Conservation (phyloP, 2,329 filamentous ascomycete species). For the Aspergillus transmontanensis region DNA sequence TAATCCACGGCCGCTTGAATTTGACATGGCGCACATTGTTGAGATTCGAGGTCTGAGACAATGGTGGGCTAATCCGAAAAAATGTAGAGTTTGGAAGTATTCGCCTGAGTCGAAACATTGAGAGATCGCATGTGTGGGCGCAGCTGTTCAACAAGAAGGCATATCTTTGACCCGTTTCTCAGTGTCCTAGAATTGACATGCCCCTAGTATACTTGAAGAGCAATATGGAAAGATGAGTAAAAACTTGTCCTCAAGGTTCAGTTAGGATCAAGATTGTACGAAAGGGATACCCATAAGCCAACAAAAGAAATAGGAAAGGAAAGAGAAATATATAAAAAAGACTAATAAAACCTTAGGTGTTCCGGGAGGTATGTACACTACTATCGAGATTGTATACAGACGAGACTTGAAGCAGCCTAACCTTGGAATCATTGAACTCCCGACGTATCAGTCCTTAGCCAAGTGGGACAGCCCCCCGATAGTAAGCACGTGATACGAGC, state of each 20-base stretch:
- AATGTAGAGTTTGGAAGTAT: conserved; percentile 29
- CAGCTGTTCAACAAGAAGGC: conserved; percentile 10
- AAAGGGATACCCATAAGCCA: background rate
- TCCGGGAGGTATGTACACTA: background rate
- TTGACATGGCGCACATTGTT: conserved; percentile 35
- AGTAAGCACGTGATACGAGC: background rate
- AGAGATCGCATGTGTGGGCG: conserved; percentile 20
- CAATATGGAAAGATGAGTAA: background rate
- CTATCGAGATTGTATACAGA: background rate
- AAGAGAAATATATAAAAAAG: too few species aligned
- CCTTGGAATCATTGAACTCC: too few species aligned
- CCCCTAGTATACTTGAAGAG: too few species aligned
- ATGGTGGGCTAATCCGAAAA: conserved; percentile 25
- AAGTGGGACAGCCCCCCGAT: background rate
- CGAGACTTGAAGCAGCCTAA: too few species aligned
- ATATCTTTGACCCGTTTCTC: conserved; percentile 4
- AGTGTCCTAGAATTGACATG: background rate
- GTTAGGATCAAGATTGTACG: background rate
- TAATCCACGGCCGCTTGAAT: conserved; percentile 38
- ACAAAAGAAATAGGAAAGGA: background rate
- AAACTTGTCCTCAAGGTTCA: background rate
- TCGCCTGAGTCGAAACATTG: conserved; percentile 38
- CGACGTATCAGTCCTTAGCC: background rate
- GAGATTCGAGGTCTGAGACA: conserved; percentile 18
- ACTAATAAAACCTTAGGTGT: background rate